Conservation (phyloP, 768 basidiomycete genomes). For the Hydnum rufescens region DNA sequence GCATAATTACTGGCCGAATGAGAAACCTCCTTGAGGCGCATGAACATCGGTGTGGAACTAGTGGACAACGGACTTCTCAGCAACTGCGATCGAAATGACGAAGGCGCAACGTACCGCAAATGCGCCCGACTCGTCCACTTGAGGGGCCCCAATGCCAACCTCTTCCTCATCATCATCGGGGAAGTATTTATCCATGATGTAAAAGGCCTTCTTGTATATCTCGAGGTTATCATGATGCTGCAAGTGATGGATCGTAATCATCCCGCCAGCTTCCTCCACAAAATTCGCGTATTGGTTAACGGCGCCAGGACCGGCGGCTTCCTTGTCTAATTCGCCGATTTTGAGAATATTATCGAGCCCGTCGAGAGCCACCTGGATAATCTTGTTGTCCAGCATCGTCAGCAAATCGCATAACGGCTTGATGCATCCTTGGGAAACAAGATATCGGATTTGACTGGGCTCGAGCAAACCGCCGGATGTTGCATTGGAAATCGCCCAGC, state of each 20-base stretch:
- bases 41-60: conserved; percentile 72
- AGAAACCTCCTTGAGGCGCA: conserved; percentile 91
- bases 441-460: conserved; percentile 91
- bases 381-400: conserved; percentile 99
- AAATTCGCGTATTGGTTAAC: conserved; percentile 84
- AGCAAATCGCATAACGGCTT: conserved; percentile 94
- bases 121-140: conserved; percentile 26
- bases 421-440: conserved; percentile 94
- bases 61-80: conserved; percentile 15
- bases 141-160: conserved; percentile 56
- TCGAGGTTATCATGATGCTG: conserved; percentile 99
- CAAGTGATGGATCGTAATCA: conserved; percentile 96
- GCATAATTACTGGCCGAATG: conserved; percentile 34
- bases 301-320: conserved; percentile 57
- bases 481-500: conserved; percentile 99
- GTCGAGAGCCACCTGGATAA: conserved; percentile 94
- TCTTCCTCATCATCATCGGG: conserved; percentile 84
- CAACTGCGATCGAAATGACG: conserved; percentile 42
- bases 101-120: conserved; percentile 15
- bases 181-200: conserved; percentile 97
- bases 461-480: conserved; percentile 82
- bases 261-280: conserved; percentile 96
- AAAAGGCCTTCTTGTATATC: conserved; percentile 99
- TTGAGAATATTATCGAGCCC: conserved; percentile 97
- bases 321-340: conserved; percentile 90